Evolutionary conservation across 192 early-diverging fungal species (phyloP).

Genomic region (Coemansia sp.): DNA sequence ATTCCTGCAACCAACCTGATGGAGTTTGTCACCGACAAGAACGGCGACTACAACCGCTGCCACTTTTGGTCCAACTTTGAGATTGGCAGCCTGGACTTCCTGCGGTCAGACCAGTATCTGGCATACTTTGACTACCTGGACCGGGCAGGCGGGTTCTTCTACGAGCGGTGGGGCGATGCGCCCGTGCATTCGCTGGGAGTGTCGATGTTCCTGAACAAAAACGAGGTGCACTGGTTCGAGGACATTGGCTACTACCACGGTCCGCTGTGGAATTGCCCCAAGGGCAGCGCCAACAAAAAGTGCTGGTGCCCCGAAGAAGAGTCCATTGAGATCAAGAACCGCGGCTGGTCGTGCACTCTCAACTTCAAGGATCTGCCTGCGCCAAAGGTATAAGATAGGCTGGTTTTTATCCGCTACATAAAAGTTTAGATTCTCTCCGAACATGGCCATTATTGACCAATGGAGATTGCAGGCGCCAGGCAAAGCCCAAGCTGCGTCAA

Average conservation of each 20-base stretch:
- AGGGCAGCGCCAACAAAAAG: constrained; percentile 36
- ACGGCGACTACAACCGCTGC: constrained; percentile 65
- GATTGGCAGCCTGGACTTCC: constrained; percentile 61
- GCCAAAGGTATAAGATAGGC: constrained; percentile 7
- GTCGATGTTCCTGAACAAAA: constrained; percentile 55
- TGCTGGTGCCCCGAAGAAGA: constrained; percentile 47
- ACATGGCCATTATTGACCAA: constrained; percentile 11
- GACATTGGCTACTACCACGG: constrained; percentile 66
- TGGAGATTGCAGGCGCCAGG: not conserved
- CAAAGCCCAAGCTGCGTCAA: too few species aligned
- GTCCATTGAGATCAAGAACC: constrained; percentile 42
- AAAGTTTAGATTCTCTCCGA: constrained; percentile 1
- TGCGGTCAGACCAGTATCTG: constrained; percentile 42
- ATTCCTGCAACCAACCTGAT: constrained; percentile 48
- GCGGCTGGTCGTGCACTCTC: constrained; percentile 46
- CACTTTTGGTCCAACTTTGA: constrained; percentile 90
- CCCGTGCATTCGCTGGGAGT: constrained; percentile 65
- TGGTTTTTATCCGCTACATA: not conserved
- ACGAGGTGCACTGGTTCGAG: constrained; percentile 67
- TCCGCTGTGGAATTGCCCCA: constrained; percentile 42
- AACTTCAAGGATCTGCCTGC: constrained; percentile 38
- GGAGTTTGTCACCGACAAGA: constrained; percentile 44
- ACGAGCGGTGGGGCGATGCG: constrained; percentile 9
- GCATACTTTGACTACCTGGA: constrained; percentile 9
- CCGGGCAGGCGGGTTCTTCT: constrained; percentile 13